phyloP scores from a whole-genome alignment of 139 green algal genomes.

The Chlorella ohadii region DNA sequence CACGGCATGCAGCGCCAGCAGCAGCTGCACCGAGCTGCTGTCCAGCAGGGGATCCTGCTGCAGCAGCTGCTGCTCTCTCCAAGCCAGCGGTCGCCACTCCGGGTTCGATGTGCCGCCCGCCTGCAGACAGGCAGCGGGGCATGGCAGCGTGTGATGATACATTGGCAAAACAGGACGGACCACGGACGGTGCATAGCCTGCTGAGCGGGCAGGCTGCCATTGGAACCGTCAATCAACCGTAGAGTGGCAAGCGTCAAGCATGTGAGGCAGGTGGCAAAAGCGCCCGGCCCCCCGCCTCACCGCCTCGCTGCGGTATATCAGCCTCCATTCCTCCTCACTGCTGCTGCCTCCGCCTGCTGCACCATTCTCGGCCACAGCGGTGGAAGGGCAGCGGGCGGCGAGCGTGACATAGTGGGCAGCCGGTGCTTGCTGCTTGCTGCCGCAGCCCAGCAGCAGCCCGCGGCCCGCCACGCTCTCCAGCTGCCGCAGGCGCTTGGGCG shows the following conservation, averaged over 20 bases:
- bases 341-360: not conserved
- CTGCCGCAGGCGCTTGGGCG: slow-evolving; percentile 9
- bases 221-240: not conserved
- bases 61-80: not conserved
- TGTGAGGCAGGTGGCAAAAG: not conserved
- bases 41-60: slow-evolving; percentile 3
- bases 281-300: not conserved
- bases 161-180: too few species aligned
- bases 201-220: too few species aligned
- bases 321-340: not conserved
- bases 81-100: slow-evolving; percentile 22
- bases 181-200: too few species aligned
- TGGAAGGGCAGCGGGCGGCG: not conserved
- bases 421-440: not conserved
- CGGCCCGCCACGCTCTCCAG: slow-evolving; percentile 15
- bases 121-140: not conserved
- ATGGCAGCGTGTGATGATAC: too few species aligned
- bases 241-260: not conserved
- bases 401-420: slow-evolving; percentile 4
- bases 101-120: slow-evolving; percentile 6
- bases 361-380: not conserved
- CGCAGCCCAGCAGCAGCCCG: not conserved
- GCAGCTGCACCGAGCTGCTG: not conserved
- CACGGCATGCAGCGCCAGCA: slow-evolving; percentile 22
- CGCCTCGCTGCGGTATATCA: slow-evolving; percentile 31